Conservation (phyloP, 345 rosid genomes). For the Orychophragmus violaceus region DNA sequence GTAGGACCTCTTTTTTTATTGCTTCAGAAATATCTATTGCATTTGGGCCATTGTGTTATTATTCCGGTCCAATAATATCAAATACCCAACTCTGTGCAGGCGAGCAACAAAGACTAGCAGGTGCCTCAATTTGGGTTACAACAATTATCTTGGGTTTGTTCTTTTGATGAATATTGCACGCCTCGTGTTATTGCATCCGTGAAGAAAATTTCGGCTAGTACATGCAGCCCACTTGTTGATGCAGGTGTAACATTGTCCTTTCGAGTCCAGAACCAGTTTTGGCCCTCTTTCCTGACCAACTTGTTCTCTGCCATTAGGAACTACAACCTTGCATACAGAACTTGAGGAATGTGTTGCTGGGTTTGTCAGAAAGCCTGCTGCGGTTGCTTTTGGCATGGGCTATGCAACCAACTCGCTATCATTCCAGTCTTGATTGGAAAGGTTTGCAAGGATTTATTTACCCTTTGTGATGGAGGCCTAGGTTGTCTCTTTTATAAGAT, state of each 20-base stretch:
- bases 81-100: slow-evolving; percentile 34
- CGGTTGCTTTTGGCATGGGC: slow-evolving; percentile 85
- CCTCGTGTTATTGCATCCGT: slow-evolving; percentile 78
- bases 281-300: neutral
- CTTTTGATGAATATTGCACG: slow-evolving; percentile 88
- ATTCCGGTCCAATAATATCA: neutral
- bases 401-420: slow-evolving; percentile 77
- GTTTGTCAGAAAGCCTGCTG: slow-evolving; percentile 85
- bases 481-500: neutral
- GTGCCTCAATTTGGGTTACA: slow-evolving; percentile 89
- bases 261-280: neutral
- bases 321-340: slow-evolving; percentile 57
- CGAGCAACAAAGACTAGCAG: slow-evolving; percentile 57
- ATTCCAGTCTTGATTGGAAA: slow-evolving; percentile 82
- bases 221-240: slow-evolving; percentile 79
- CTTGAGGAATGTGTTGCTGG: slow-evolving; percentile 68
- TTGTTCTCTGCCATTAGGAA: slow-evolving; percentile 42
- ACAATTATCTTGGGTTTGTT: slow-evolving; percentile 90
- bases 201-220: slow-evolving; percentile 66
- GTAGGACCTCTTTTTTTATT: slow-evolving; percentile 51
- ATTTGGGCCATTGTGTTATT: neutral
- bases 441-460: slow-evolving; percentile 30
- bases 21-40: neutral
- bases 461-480: neutral
- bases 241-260: slow-evolving; percentile 50